A percentile compares a stretch with the other conserved stretches of the same genome.
These are phyloP conservation scores for Candida silvicultrix DNA, from an alignment of 805 yeast genomes.

Conservation along the genomic window DNA sequence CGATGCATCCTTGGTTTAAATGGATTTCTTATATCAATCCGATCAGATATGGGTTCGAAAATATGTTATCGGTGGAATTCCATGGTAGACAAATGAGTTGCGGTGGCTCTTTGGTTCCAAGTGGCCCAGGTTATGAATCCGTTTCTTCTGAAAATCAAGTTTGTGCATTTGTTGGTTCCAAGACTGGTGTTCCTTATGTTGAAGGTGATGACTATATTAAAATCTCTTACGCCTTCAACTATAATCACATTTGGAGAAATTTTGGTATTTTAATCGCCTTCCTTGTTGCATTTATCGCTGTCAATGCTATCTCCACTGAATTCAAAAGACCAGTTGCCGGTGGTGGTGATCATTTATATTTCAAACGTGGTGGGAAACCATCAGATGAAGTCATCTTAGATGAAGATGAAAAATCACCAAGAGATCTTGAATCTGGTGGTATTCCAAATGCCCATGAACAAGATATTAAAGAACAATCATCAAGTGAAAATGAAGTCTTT, in stretches of 20 bases:
- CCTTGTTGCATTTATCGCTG: slow-evolving; percentile 42
- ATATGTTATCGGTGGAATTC: slow-evolving; percentile 62
- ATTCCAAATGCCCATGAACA: slow-evolving; percentile 1
- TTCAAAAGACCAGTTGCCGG: slow-evolving; percentile 34
- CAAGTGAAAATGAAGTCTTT: slow-evolving; percentile 13
- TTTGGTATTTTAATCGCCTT: slow-evolving; percentile 60
- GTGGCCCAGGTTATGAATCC: slow-evolving; percentile 46
- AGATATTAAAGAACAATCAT: slow-evolving; percentile 2
- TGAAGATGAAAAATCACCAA: not conserved
- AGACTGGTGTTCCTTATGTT: slow-evolving; percentile 45
- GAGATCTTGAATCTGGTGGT: slow-evolving; percentile 8
- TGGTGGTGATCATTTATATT: slow-evolving; percentile 36
- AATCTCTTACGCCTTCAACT: slow-evolving; percentile 42
- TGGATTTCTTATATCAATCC: slow-evolving; percentile 61
- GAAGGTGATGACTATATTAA: slow-evolving; percentile 53
- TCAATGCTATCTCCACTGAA: slow-evolving; percentile 50
- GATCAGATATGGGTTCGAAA: slow-evolving; percentile 51
- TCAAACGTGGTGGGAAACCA: slow-evolving; percentile 36
- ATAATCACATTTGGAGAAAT: slow-evolving; percentile 73
- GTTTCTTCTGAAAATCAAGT: slow-evolving; percentile 34
- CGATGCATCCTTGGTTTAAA: slow-evolving; percentile 67
- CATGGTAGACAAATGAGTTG: slow-evolving; percentile 51
- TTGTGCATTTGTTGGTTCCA: slow-evolving; percentile 58
- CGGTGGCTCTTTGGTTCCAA: slow-evolving; percentile 46
- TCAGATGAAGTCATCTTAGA: not conserved